A percentile compares a stretch with the other conserved stretches of the same genome.
Evolutionary conservation across 2,329 filamentous ascomycete species (phyloP).

Genomic region (Penicillium sp.): DNA sequence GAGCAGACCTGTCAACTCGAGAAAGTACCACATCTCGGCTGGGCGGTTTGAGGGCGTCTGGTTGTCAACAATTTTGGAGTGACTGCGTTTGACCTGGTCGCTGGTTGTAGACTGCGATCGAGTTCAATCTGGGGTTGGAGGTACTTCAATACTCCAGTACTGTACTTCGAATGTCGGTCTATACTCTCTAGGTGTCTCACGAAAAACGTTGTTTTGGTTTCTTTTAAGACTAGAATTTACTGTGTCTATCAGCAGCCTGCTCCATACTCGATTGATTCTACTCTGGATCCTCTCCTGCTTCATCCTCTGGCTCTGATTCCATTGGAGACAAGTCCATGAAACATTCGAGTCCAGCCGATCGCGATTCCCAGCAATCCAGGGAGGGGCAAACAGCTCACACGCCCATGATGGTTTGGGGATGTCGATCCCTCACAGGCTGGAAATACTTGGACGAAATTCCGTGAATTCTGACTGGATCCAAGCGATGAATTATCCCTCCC

Average conservation of each 20-base stretch:
- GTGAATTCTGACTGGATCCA: constrained; percentile 11
- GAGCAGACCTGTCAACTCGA: constrained; percentile 34
- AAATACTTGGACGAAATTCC: neutral
- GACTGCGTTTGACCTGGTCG: neutral
- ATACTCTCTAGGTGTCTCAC: no score
- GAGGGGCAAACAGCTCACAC: constrained; percentile 25
- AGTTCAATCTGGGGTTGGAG: neutral
- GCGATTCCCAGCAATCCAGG: constrained; percentile 14
- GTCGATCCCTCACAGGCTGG: neutral
- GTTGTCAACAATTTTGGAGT: neutral
- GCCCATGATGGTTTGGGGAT: neutral
- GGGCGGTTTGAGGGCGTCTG: neutral
- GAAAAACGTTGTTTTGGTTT: no score
- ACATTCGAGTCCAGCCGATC: neutral
- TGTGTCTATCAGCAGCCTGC: neutral
- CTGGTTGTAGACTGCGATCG: neutral
- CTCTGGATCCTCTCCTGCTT: no score
- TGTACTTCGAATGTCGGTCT: neutral
- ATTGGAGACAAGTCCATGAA: no score
- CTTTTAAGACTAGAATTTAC: neutral
- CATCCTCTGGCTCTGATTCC: neutral
- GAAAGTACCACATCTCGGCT: neutral
- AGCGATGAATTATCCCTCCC: neutral
- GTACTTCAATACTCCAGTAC: neutral
- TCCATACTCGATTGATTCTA: neutral